phyloP scores from a whole-genome alignment of 2,329 filamentous ascomycete species.

The Xylariaceae sp. region DNA sequence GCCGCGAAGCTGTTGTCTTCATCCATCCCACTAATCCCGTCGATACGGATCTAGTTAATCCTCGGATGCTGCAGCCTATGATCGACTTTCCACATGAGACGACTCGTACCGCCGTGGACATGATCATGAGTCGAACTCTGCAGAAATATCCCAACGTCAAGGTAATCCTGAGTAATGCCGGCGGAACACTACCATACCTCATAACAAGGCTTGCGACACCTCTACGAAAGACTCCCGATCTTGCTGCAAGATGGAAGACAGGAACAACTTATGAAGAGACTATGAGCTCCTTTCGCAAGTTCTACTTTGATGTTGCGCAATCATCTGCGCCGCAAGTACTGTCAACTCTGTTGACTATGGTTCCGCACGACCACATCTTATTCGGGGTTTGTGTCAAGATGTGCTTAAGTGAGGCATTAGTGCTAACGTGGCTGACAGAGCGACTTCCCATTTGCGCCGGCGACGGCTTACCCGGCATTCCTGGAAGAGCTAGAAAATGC shows the following conservation, averaged over 20 bases:
- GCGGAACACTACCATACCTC: slow-evolving; percentile 49
- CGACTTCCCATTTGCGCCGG: background rate
- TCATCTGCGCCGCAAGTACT: slow-evolving; percentile 22
- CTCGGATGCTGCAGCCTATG: slow-evolving; percentile 44
- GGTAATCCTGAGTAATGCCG: slow-evolving; percentile 55
- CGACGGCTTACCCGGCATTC: background rate
- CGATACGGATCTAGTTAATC: slow-evolving; percentile 42
- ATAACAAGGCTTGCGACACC: slow-evolving; percentile 39
- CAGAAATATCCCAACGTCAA: slow-evolving; percentile 45
- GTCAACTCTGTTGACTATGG: slow-evolving; percentile 8
- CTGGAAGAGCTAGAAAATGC: background rate
- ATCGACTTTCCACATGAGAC: slow-evolving; percentile 55
- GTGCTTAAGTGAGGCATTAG: background rate
- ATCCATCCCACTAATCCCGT: slow-evolving; percentile 46
- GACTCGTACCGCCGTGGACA: slow-evolving; percentile 43
- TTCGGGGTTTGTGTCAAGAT: background rate
- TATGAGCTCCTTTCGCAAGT: slow-evolving; percentile 16
- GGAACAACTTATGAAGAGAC: slow-evolving; percentile 1
- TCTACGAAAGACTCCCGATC: slow-evolving; percentile 14
- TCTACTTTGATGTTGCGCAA: slow-evolving; percentile 44
- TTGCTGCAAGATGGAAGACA: slow-evolving; percentile 4
- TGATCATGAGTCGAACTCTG: slow-evolving; percentile 45
- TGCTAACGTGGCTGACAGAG: background rate
- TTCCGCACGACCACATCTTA: slow-evolving; percentile 9
- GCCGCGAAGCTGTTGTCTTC: slow-evolving; percentile 44